These are phyloP conservation scores for Erodium texanum DNA, from an alignment of 441 rosid species.

Conservation along the genomic window DNA sequence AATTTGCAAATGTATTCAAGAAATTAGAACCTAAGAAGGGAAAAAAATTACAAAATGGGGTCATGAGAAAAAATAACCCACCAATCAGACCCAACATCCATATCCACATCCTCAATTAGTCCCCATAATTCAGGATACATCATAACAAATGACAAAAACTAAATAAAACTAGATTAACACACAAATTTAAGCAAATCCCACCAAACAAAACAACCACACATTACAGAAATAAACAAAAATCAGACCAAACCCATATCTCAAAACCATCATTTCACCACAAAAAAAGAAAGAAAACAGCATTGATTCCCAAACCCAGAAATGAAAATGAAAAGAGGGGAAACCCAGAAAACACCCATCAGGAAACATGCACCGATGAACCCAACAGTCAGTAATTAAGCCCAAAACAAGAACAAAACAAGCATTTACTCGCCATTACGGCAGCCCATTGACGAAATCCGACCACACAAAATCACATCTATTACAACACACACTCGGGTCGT, in stretches of 20 bases:
- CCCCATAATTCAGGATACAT: background rate
- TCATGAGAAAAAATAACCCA: background rate
- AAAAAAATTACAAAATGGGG: background rate
- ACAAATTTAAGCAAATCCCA: constrained; percentile 8
- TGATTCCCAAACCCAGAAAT: background rate
- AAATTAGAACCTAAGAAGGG: background rate
- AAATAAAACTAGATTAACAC: background rate
- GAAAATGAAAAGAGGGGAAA: background rate
- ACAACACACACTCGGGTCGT: background rate
- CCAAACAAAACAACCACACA: background rate
- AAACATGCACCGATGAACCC: constrained; percentile 21
- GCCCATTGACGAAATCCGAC: constrained; percentile 28
- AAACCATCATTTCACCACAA: background rate
- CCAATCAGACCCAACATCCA: background rate
- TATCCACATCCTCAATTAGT: background rate
- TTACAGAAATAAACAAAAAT: background rate
- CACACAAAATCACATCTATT: background rate
- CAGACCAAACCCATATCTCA: constrained; percentile 10
- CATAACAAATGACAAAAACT: background rate
- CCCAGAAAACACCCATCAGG: background rate
- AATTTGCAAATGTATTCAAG: background rate
- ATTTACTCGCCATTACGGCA: constrained; percentile 33
- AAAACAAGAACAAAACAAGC: background rate
- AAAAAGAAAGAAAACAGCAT: background rate
- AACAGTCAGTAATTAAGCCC: constrained; percentile 7